Percentiles rank a stretch among this genome's conserved stretches.
Conservation (phyloP, 2,329 filamentous ascomycete species). For the Ceratocystiopsis sp. region DNA sequence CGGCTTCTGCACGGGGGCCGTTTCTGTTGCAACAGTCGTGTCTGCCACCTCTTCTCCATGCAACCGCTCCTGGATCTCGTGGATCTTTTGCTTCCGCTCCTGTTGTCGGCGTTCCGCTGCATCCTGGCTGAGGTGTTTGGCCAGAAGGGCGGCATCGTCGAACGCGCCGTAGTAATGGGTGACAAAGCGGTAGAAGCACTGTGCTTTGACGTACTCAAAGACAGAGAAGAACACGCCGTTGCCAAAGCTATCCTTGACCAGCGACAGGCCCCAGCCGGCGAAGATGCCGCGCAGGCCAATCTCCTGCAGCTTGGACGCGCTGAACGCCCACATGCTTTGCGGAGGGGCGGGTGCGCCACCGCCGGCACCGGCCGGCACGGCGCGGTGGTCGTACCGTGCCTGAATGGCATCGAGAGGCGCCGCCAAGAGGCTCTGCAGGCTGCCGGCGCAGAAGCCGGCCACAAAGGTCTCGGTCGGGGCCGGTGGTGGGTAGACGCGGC, state of each 20-base stretch:
- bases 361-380: conserved; percentile 22
- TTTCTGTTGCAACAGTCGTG: conserved; percentile 41
- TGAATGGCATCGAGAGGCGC: conserved; percentile 63
- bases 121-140: conserved; percentile 14
- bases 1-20: conserved; percentile 23
- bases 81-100: conserved; percentile 15
- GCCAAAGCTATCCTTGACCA: conserved; percentile 53
- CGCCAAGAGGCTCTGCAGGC: conserved; percentile 52
- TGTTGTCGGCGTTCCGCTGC: conserved; percentile 25
- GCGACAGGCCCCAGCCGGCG: conserved; percentile 52
- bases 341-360: conserved; percentile 16
- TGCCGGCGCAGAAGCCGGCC: conserved; percentile 52
- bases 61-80: conserved; percentile 10
- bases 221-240: conserved; percentile 56
- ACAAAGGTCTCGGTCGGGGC: conserved; percentile 45
- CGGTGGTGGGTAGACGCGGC: conserved; percentile 54
- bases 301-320: conserved; percentile 46
- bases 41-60: too few species aligned
- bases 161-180: conserved; percentile 50
- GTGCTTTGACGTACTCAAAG: conserved; percentile 62
- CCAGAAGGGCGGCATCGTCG: conserved; percentile 28
- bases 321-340: conserved; percentile 59
- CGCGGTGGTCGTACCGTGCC: conserved; percentile 47
- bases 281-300: conserved; percentile 59
- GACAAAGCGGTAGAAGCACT: conserved; percentile 55